Percentiles rank a stretch among this genome's conserved stretches.
These are phyloP conservation scores for Chlorella sorokiniana DNA, from an alignment of 139 green algal genomes.

Conservation along the genomic window DNA sequence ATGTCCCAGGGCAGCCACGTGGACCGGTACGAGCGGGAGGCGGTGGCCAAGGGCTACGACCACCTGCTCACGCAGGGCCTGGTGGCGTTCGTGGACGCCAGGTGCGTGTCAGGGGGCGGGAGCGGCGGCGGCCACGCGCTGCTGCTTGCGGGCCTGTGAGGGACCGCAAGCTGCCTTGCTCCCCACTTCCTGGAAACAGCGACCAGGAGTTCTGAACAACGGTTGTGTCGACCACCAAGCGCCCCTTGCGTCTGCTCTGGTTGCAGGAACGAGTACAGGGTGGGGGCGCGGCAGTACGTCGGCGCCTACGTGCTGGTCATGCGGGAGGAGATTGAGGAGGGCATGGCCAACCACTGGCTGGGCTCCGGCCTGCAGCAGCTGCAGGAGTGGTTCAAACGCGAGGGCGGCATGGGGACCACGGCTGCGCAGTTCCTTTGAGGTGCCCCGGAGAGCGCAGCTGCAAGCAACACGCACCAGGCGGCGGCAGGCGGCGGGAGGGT, in stretches of 20 bases:
- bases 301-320: slow-evolving; percentile 35
- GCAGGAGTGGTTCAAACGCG: slow-evolving; percentile 37
- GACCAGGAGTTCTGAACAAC: background rate
- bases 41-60: slow-evolving; percentile 60
- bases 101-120: slow-evolving; percentile 9
- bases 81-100: slow-evolving; percentile 39
- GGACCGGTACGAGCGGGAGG: slow-evolving; percentile 41
- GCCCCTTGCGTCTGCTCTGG: background rate
- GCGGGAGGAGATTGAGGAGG: slow-evolving; percentile 44
- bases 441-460: background rate
- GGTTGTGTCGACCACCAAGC: background rate
- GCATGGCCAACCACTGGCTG: slow-evolving; percentile 34
- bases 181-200: background rate
- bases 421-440: slow-evolving; percentile 24
- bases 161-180: background rate
- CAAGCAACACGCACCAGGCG: background rate
- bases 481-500: background rate
- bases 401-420: slow-evolving; percentile 43
- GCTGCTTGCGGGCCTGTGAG: background rate
- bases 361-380: slow-evolving; percentile 46
- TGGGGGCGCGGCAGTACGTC: slow-evolving; percentile 33
- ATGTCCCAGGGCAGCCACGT: slow-evolving; percentile 26
- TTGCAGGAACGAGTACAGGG: slow-evolving; percentile 37
- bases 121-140: background rate
- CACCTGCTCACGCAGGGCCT: slow-evolving; percentile 49